phyloP scores from a whole-genome alignment of 257 asterid species.

The Petunia secreta region DNA sequence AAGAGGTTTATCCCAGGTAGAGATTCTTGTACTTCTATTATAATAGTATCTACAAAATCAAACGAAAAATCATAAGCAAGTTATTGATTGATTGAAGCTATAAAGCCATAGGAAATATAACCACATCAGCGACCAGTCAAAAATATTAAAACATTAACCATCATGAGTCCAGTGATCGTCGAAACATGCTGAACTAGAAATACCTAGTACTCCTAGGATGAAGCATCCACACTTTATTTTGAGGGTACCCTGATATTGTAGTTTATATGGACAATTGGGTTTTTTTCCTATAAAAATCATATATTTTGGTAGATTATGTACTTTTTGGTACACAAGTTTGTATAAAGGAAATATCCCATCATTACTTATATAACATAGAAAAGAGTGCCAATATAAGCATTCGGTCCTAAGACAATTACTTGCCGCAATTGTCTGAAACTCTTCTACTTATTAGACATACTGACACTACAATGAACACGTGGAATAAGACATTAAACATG shows the following conservation, averaged over 20 bases:
- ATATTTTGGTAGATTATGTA: background rate
- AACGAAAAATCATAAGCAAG: background rate
- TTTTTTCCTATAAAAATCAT: background rate
- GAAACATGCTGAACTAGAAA: background rate
- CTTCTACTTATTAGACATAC: background rate
- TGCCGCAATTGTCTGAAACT: background rate
- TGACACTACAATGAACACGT: background rate
- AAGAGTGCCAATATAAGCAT: background rate
- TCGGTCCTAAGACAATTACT: slow-evolving; percentile 1
- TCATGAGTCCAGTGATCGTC: background rate
- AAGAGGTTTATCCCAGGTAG: slow-evolving; percentile 88
- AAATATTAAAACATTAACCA: background rate
- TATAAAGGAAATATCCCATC: background rate
- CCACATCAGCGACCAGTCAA: background rate
- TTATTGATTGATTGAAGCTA: background rate
- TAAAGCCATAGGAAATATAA: background rate
- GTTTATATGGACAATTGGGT: background rate
- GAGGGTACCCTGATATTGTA: background rate
- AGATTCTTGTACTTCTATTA: slow-evolving; percentile 68
- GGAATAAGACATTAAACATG: slow-evolving; percentile 3
- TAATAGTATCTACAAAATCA: slow-evolving; percentile 64
- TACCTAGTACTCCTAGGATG: slow-evolving; percentile 2
- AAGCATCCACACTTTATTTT: background rate
- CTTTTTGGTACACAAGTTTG: background rate
- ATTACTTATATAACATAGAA: background rate